Base-by-base conservation (phyloP, 2,329 filamentous ascomycete species). In the Xylariaceae sp. region DNA sequence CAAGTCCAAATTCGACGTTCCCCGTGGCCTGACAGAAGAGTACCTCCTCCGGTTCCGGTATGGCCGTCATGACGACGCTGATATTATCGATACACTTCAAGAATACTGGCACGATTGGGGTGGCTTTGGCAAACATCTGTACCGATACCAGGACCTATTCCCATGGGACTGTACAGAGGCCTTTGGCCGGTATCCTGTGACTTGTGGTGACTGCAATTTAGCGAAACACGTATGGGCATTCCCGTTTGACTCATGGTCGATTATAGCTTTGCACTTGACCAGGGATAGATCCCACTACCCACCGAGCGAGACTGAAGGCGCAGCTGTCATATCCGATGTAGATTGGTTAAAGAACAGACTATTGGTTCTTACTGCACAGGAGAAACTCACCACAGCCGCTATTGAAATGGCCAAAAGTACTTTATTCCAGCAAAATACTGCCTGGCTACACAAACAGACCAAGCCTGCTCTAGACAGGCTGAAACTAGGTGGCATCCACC, bases 221-320 rank as follows among this genome's bases (percentile, higher is more conserved):
- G 40, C 49, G 12, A 53, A 53, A 37, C 49, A 53, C 40, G 40
- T 53, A 23, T 53, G 49, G 49, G 49, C 49, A 31, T 53, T 53
- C 6, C 49, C 49, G 4, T 53, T 44, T 36, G 49, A 53, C 23
- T 53, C 49, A 23, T 53, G 49, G 49, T 53, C 49, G 4, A 53
- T 53, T 8, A 45, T 45, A 37, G 39, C 49, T 16, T 21, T 53
- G 16, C 49, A 53, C 14, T 29, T 53, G 14, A 45, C 40, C 2
- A 53, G 49, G 12, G 49, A 53, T 5, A 28, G 6, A 26, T 53
- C 49, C 4, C 19, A 53, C 3, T 53, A 53, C n/a, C 29, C 49
- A 19, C 24, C 31, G 3, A 14, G 16, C 16, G 40, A 45, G 8
- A 2, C 31, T 3, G 17, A 21, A 44, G 16, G 23, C 4, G 9